Conservation (phyloP, 306 rosid genomes). For the Trifolium subterraneum region DNA sequence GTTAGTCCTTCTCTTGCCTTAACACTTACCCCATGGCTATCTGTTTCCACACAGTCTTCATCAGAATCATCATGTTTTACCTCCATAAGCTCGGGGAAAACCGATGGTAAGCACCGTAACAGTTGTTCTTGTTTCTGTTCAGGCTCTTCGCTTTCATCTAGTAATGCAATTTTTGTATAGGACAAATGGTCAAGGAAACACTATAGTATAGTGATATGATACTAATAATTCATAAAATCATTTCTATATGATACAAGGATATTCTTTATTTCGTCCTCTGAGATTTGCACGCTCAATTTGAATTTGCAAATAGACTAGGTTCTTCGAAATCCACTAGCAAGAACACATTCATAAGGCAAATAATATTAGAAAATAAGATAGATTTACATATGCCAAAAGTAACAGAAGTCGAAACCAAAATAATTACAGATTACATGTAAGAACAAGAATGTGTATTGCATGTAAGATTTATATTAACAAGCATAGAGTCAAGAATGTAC, state of each 20-base stretch:
- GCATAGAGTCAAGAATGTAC: constrained; percentile 29
- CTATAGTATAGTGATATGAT: not conserved
- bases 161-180: constrained; percentile 39
- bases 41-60: not conserved
- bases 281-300: constrained; percentile 47
- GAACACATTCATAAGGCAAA: constrained; percentile 19
- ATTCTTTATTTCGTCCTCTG: constrained; percentile 42
- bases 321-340: constrained; percentile 39
- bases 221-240: constrained; percentile 28
- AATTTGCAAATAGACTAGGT: constrained; percentile 39
- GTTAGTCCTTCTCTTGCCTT: constrained; percentile 54
- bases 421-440: not conserved
- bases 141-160: constrained; percentile 44
- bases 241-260: constrained; percentile 39
- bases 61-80: constrained; percentile 38
- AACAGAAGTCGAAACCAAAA: not conserved
- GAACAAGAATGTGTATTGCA: not conserved
- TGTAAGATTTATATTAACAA: not conserved
- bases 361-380: not conserved
- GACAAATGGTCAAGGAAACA: constrained; percentile 44
- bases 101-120: constrained; percentile 16
- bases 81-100: constrained; percentile 38
- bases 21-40: not conserved
- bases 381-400: constrained; percentile 1
- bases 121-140: constrained; percentile 32